Evolutionary conservation across 768 basidiomycete genomes (phyloP).

Genomic region (Suillus subalutaceus): DNA sequence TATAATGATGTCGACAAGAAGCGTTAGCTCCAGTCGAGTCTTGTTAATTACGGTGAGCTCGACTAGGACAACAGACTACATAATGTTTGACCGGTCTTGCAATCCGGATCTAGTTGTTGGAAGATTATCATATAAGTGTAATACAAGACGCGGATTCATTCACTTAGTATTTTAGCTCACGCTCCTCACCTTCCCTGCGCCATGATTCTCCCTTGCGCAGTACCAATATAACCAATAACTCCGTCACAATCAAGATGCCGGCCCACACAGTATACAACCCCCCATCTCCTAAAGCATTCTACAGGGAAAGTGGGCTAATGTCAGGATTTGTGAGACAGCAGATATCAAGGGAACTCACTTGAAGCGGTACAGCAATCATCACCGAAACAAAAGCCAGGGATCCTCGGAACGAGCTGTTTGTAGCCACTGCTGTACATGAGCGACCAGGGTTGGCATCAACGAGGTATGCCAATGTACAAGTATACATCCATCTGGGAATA

Average conservation of each 20-base stretch:
- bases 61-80: no score
- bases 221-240: constrained; percentile 59
- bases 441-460: constrained; percentile 89
- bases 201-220: constrained; percentile 59
- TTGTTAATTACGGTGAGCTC: no score
- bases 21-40: no score
- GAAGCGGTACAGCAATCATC: constrained; percentile 75
- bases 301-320: constrained; percentile 9
- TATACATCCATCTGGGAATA: constrained; percentile 54
- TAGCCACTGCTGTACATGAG: constrained; percentile 73
- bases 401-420: constrained; percentile 79
- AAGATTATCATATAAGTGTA: not conserved
- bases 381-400: constrained; percentile 67
- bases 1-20: no score
- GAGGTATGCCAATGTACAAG: constrained; percentile 77
- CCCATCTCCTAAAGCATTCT: constrained; percentile 78
- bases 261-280: constrained; percentile 74
- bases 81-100: no score
- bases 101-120: no score
- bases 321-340: not conserved
- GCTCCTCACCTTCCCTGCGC: constrained; percentile 51
- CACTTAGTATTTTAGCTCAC: constrained; percentile 32
- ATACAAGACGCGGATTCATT: not conserved
- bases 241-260: constrained; percentile 54
- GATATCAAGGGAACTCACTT: constrained; percentile 32